Evolutionary conservation across 345 rosid genomes (phyloP).

Genomic region (Syzygium jambos): DNA sequence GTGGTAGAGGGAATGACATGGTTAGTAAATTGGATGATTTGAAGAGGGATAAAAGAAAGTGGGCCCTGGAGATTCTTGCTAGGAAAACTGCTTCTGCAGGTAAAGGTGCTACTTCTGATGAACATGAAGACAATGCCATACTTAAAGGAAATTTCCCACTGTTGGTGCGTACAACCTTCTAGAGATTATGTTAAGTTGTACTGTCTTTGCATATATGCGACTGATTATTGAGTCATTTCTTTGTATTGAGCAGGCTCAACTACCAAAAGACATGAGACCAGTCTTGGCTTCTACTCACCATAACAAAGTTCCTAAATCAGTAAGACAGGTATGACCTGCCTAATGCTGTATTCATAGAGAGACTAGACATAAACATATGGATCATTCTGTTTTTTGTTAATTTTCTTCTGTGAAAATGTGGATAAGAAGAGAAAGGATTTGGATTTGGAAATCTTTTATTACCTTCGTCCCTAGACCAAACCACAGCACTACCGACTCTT

Average conservation of each 20-base stretch:
- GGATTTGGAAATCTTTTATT: background rate
- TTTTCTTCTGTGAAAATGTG: background rate
- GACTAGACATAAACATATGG: background rate
- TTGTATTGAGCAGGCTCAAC: constrained; percentile 58
- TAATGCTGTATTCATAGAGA: background rate
- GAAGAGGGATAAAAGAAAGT: constrained; percentile 82
- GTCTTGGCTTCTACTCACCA: constrained; percentile 57
- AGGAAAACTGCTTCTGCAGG: constrained; percentile 62
- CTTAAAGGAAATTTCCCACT: constrained; percentile 81
- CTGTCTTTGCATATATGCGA: background rate
- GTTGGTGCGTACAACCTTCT: constrained; percentile 37
- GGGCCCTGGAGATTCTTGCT: constrained; percentile 94
- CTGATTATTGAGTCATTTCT: constrained; percentile 4
- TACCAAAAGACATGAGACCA: constrained; percentile 85
- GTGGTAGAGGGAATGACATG: constrained; percentile 23
- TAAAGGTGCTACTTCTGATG: constrained; percentile 37
- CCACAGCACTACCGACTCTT: background rate
- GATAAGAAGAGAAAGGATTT: background rate
- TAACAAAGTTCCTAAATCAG: constrained; percentile 72
- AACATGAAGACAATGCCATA: constrained; percentile 46
- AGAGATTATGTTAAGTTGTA: background rate
- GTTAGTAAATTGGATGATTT: constrained; percentile 35
- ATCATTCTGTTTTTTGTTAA: background rate
- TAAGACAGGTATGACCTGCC: constrained; percentile 66
- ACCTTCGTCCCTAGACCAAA: background rate